A percentile compares a stretch with the other conserved stretches of the same genome.
Conservation (phyloP, 495 filamentous ascomycete species). For the Penicillium crystallinum region DNA sequence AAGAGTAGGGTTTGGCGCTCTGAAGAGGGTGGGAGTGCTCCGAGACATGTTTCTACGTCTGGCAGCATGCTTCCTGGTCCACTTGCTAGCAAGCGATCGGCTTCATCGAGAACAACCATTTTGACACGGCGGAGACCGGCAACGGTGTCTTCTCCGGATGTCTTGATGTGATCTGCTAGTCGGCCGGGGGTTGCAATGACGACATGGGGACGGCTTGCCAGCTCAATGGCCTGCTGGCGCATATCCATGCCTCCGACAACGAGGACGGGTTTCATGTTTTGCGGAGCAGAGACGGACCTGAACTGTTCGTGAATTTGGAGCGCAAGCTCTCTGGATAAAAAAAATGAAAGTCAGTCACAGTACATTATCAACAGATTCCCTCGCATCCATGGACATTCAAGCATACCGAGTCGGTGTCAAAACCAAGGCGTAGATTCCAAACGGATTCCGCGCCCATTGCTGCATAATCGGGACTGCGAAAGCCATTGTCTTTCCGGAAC, state of each 20-base stretch:
- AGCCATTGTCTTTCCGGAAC: slow-evolving; percentile 98
- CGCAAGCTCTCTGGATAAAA: slow-evolving; percentile 66
- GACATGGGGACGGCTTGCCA: slow-evolving; percentile 78
- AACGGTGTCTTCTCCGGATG: slow-evolving; percentile 85
- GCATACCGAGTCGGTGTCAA: slow-evolving; percentile 79
- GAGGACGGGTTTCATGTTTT: slow-evolving; percentile 77
- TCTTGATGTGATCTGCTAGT: slow-evolving; percentile 87
- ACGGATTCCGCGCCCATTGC: slow-evolving; percentile 86
- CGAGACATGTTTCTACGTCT: slow-evolving; percentile 84
- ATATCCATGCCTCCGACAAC: slow-evolving; percentile 91
- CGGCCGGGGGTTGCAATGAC: slow-evolving; percentile 93
- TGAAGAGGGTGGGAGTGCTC: slow-evolving; percentile 62
- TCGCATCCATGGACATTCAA: neutral
- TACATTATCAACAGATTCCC: neutral
- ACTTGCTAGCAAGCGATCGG: slow-evolving; percentile 78
- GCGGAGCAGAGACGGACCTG: slow-evolving; percentile 80
- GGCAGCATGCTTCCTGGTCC: slow-evolving; percentile 82
- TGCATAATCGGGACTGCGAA: slow-evolving; percentile 93
- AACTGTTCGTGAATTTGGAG: slow-evolving; percentile 95
- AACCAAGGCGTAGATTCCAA: slow-evolving; percentile 83
- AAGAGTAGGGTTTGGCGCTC: slow-evolving; percentile 91
- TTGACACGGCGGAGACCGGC: slow-evolving; percentile 68
- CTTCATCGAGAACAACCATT: slow-evolving; percentile 93
- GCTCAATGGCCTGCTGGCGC: slow-evolving; percentile 78
- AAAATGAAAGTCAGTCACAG: neutral